Base-by-base conservation (phyloP, 1,284 basidiomycete genomes). In the Coniferiporia weirii region DNA sequence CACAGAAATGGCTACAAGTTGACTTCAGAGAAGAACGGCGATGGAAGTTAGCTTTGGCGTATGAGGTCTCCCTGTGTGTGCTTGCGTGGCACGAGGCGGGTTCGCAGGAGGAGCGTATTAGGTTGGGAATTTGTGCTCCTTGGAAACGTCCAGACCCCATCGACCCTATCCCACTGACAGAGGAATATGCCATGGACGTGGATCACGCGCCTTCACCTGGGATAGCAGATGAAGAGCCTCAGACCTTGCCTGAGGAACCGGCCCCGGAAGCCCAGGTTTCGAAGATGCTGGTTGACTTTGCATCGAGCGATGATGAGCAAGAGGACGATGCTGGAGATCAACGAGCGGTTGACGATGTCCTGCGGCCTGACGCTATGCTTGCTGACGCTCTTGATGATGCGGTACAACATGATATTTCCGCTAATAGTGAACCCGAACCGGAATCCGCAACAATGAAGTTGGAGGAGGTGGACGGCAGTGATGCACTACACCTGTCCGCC, bases 1-100 rank as follows among this genome's bases (percentile, higher is more conserved):
- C 54, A 7, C 36, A 36, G 93, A 93, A 91, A 82, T 99, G 96
- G 97, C 88, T 99, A 80, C 90, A 95, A 51, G 84, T 85, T 13
- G 97, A 99, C 69, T 98, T 95, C 67, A 85, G 90, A 7, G 95
- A 99, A 72, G 97, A 99, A 70, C 79, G 92, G 54, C 83, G 84
- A 61, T 99, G 95, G 95, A 99, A 99, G 71, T 75, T 91, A 38
- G 87, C 89, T 0, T 71, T 94, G 17, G 95, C 96, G 0, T 89
- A 88, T 69, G 87, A 89, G 61, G 72, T 98, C n/a, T 92, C 92
- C 0, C 85, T 85, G 55, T 84, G 92, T 51, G 87, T 93, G 12
- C 80, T 90, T 10, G 89, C 92, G 64, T 99, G 94, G 93, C 93
- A 97, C 70, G 79, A 83, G 54, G 87, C 91, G 3, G 76, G 78